Percentiles rank a stretch among this genome's conserved stretches.
phyloP scores from a whole-genome alignment of 495 filamentous ascomycete genomes.

The Penicillium antarcticum region DNA sequence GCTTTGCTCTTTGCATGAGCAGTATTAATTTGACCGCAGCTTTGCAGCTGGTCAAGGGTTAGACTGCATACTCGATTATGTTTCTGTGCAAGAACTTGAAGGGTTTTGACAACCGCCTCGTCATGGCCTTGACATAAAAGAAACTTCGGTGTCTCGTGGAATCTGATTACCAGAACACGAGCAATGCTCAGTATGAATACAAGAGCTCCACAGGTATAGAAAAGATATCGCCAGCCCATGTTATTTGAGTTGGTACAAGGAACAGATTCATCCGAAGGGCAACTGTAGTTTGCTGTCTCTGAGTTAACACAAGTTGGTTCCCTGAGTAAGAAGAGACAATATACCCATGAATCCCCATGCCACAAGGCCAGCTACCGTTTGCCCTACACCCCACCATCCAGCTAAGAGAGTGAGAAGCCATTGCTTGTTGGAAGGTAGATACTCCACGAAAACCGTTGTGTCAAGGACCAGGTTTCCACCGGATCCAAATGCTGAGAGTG shows the following conservation, averaged over 20 bases:
- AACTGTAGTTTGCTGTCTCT: slow-evolving; percentile 12
- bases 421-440: slow-evolving; percentile 17
- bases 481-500: slow-evolving; percentile 16
- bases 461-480: slow-evolving; percentile 17
- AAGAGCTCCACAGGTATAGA: slow-evolving; percentile 14
- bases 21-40: slow-evolving; percentile 9
- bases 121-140: slow-evolving; percentile 16
- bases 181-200: slow-evolving; percentile 14
- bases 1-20: slow-evolving; percentile 6
- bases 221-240: slow-evolving; percentile 20
- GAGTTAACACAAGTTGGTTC: background rate
- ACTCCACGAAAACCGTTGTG: slow-evolving; percentile 18
- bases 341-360: slow-evolving; percentile 18
- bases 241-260: slow-evolving; percentile 18
- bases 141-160: slow-evolving; percentile 18
- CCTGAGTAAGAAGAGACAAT: background rate
- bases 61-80: slow-evolving; percentile 8
- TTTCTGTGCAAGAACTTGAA: slow-evolving; percentile 12
- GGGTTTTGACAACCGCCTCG: slow-evolving; percentile 10
- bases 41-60: slow-evolving; percentile 14
- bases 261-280: slow-evolving; percentile 7
- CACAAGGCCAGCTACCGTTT: slow-evolving; percentile 15
- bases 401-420: slow-evolving; percentile 19
- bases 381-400: slow-evolving; percentile 19
- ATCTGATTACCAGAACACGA: slow-evolving; percentile 17